These are phyloP conservation scores for Porcisia deanei DNA, from an alignment of 208 protist genomes.

Conservation along the genomic window DNA sequence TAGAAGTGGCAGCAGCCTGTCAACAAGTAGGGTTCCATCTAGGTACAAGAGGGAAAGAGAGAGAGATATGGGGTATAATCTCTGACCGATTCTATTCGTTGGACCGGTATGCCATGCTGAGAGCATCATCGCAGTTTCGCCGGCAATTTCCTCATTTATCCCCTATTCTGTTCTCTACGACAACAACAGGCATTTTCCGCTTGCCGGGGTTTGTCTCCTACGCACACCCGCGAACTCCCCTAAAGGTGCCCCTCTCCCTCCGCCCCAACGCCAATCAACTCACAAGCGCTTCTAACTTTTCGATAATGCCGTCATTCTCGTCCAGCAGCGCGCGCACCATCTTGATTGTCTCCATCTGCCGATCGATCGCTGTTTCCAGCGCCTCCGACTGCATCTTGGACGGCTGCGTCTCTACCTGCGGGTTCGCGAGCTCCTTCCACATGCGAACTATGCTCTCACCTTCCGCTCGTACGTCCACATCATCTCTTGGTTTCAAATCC, in stretches of 20 bases:
- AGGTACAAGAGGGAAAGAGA: neutral
- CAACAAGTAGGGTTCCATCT: neutral
- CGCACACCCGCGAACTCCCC: neutral
- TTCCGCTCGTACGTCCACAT: slow-evolving; percentile 35
- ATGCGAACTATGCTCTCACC: slow-evolving; percentile 76
- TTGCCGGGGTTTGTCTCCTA: neutral
- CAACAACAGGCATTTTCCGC: neutral
- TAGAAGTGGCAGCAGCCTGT: no score
- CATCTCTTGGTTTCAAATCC: slow-evolving; percentile 41
- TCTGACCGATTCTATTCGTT: neutral
- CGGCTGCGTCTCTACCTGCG: slow-evolving; percentile 43
- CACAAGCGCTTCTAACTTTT: slow-evolving; percentile 58
- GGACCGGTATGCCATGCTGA: neutral
- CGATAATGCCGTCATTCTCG: slow-evolving; percentile 65
- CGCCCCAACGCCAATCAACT: slow-evolving; percentile 13
- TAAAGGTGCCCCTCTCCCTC: neutral
- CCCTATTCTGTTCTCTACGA: neutral
- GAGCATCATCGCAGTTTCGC: neutral
- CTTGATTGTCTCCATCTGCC: slow-evolving; percentile 71
- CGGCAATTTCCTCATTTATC: neutral
- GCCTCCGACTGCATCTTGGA: slow-evolving; percentile 59
- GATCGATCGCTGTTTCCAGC: slow-evolving; percentile 76
- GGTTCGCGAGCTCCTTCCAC: slow-evolving; percentile 70
- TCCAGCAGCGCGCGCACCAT: slow-evolving; percentile 54
- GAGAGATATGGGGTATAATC: neutral